These are phyloP conservation scores for Mycena crocata DNA, from an alignment of 768 basidiomycete genomes.

Conservation along the genomic window DNA sequence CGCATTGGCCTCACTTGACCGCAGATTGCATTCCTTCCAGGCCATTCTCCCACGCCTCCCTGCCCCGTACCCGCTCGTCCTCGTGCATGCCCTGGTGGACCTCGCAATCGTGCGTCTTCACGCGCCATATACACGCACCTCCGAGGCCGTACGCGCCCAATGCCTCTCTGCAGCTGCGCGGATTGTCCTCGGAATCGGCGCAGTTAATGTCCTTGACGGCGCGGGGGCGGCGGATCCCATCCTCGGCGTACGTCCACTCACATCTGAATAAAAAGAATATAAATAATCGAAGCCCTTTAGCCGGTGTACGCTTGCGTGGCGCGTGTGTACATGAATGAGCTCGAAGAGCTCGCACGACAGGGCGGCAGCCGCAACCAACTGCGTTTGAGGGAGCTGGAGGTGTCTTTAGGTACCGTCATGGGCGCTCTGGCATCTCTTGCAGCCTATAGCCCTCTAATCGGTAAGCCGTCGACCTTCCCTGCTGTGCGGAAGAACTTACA, in stretches of 20 bases:
- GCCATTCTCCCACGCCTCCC: neutral
- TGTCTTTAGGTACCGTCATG: no score
- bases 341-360: no score
- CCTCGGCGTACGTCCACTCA: neutral
- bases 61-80: neutral
- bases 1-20: neutral
- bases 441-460: no score
- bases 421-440: no score
- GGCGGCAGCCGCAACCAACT: no score
- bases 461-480: no score
- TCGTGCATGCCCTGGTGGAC: constrained; percentile 11
- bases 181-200: neutral
- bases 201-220: neutral
- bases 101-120: constrained; percentile 17
- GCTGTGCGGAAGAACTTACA: no score
- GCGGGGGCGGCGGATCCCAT: neutral
- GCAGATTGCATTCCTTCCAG: constrained; percentile 2
- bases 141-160: neutral
- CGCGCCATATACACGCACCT: neutral
- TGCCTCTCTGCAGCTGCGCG: neutral
- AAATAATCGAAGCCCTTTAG: no score
- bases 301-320: no score
- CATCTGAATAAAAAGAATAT: no score
- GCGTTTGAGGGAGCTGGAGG: no score
- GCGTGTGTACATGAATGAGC: no score